phyloP scores from a whole-genome alignment of 768 basidiomycete genomes.

The Pisolithus marmoratus region DNA sequence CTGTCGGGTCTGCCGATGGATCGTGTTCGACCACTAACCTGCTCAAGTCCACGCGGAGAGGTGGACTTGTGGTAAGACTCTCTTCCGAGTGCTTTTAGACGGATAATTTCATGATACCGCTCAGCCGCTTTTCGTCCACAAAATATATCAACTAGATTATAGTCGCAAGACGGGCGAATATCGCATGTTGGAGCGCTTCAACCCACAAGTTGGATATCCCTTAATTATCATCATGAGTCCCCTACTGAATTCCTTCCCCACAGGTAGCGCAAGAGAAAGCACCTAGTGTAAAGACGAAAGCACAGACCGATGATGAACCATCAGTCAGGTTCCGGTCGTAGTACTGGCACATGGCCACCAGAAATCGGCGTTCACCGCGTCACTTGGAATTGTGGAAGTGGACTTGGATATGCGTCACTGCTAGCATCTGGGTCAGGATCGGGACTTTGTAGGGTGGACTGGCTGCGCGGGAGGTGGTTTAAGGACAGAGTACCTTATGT shows the following conservation, averaged over 20 bases:
- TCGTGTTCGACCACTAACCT: conserved; percentile 69
- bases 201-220: conserved; percentile 54
- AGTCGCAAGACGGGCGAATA: conserved; percentile 68
- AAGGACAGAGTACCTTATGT: conserved; percentile 62
- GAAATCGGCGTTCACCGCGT: conserved; percentile 76
- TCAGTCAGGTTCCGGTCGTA: conserved; percentile 19
- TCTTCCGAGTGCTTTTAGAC: not conserved
- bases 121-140: conserved; percentile 73
- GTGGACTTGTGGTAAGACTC: conserved; percentile 61
- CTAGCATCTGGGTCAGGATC: conserved; percentile 78
- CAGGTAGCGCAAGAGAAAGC: conserved; percentile 44
- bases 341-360: conserved; percentile 72
- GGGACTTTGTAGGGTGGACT: conserved; percentile 84
- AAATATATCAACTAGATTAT: conserved; percentile 85
- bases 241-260: not conserved
- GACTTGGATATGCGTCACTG: conserved; percentile 51
- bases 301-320: conserved; percentile 17
- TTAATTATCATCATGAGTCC: not conserved
- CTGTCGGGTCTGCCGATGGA: conserved; percentile 81
- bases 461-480: conserved; percentile 70
- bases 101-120: not conserved
- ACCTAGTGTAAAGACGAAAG: conserved; percentile 31
- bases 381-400: conserved; percentile 75
- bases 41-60: conserved; percentile 60
- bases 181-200: conserved; percentile 83